Evolutionary conservation across 176 grass and related monocot species (phyloP).

Genomic region (Guadua angustifolia): DNA sequence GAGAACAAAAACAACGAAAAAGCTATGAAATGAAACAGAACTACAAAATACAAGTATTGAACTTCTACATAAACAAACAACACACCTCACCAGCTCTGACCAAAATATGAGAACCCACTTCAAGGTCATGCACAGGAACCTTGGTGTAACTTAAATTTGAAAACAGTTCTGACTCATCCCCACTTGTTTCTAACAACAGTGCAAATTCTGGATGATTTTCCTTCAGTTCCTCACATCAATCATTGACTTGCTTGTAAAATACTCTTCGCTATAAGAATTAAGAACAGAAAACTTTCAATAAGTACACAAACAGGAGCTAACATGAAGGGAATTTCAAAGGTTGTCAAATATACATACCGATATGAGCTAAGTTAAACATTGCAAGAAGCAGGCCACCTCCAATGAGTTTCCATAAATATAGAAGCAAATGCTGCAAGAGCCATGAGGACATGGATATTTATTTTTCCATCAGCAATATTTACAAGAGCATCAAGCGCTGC

Average conservation of each 20-base stretch:
- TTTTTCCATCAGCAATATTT: constrained; percentile 84
- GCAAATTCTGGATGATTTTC: constrained; percentile 96
- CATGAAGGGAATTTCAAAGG: neutral
- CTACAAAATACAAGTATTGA: constrained; percentile 4
- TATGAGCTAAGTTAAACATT: constrained; percentile 99
- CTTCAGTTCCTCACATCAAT: constrained; percentile 95
- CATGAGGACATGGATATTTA: constrained; percentile 99
- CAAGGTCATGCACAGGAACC: constrained; percentile 90
- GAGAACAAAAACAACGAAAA: neutral
- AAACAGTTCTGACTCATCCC: constrained; percentile 58
- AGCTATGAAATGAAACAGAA: constrained; percentile 16
- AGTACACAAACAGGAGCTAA: constrained; percentile 15
- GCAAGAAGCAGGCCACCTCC: constrained; percentile 97
- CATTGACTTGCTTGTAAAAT: constrained; percentile 94
- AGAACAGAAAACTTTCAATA: constrained; percentile 4
- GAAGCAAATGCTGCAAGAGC: constrained; percentile 98
- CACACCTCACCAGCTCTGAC: constrained; percentile 98
- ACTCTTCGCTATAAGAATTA: constrained; percentile 75
- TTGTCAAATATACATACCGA: constrained; percentile 60
- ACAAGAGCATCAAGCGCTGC: constrained; percentile 91
- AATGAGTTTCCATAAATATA: constrained; percentile 95
- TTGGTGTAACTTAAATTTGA: constrained; percentile 82
- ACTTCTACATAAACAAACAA: constrained; percentile 43
- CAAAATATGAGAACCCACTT: constrained; percentile 90
- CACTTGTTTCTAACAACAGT: constrained; percentile 71